Percentiles rank a stretch among this genome's conserved stretches.
Conservation (phyloP, 192 early-diverging fungal genomes). For the Phlyctochytrium planicorne region DNA sequence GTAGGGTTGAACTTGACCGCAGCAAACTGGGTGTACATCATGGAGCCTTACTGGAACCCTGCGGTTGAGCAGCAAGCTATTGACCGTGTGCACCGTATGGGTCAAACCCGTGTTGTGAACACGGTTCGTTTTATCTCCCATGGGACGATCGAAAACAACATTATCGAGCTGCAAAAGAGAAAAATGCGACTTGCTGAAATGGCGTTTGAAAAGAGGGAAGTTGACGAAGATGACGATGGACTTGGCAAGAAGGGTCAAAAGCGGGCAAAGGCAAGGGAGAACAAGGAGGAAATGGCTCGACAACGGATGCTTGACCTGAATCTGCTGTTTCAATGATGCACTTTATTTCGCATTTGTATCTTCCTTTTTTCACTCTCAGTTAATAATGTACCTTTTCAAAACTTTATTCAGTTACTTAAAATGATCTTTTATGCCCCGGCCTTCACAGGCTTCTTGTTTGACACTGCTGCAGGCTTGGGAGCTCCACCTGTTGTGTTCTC, state of each 20-base stretch:
- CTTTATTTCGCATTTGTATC: too few species aligned
- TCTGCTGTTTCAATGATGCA: slow-evolving; percentile 22
- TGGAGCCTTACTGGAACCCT: slow-evolving; percentile 66
- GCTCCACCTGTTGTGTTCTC: too few species aligned
- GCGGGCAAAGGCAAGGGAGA: slow-evolving; percentile 20
- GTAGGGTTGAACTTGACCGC: slow-evolving; percentile 59
- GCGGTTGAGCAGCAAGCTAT: slow-evolving; percentile 61
- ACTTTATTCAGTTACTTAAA: too few species aligned
- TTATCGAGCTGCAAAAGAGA: slow-evolving; percentile 45
- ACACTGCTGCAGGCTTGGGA: neutral
- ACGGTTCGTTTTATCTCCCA: slow-evolving; percentile 54
- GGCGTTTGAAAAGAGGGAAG: slow-evolving; percentile 36
- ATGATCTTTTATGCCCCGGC: too few species aligned
- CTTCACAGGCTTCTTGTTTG: slow-evolving; percentile 1
- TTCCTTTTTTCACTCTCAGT: too few species aligned
- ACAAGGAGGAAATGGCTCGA: slow-evolving; percentile 18
- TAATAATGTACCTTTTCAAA: too few species aligned
- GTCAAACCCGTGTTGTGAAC: slow-evolving; percentile 50
- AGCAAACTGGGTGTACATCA: slow-evolving; percentile 51
- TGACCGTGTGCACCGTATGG: slow-evolving; percentile 60
- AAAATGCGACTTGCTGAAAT: slow-evolving; percentile 46
- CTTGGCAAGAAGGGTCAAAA: slow-evolving; percentile 20
- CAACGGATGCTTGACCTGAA: slow-evolving; percentile 30
- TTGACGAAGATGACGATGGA: slow-evolving; percentile 17
- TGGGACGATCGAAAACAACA: slow-evolving; percentile 53